Evolutionary conservation across 2,329 filamentous ascomycete species (phyloP).

Genomic region (Zasmidium cellare): DNA sequence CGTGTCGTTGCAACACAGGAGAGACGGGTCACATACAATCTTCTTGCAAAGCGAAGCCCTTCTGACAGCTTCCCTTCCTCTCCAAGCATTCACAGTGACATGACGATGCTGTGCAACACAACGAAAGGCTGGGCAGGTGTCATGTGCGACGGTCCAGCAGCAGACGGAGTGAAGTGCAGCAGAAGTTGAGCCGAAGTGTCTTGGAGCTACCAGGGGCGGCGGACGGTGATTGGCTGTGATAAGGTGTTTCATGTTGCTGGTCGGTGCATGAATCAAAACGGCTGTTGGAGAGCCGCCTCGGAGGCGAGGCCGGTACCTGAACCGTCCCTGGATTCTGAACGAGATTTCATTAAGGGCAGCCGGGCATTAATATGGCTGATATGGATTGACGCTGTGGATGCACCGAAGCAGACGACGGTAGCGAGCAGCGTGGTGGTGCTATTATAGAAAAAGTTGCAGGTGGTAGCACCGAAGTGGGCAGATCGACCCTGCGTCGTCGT

Average conservation of each 20-base stretch:
- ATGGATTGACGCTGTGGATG: background rate
- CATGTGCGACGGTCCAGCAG: background rate
- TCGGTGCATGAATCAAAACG: background rate
- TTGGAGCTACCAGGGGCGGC: background rate
- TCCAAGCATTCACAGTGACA: no score
- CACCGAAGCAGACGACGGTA: background rate
- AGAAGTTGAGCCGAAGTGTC: background rate
- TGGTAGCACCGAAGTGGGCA: background rate
- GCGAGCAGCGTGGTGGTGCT: background rate
- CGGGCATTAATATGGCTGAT: background rate
- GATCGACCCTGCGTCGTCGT: background rate
- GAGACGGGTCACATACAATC: no score
- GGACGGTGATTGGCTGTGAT: background rate
- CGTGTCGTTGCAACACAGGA: no score
- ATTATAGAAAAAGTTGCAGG: background rate
- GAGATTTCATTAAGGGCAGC: background rate
- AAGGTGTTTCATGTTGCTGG: background rate
- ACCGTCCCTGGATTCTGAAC: background rate
- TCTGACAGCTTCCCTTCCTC: no score
- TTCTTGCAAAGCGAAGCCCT: no score
- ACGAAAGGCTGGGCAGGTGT: background rate
- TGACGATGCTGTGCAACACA: background rate
- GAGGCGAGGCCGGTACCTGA: background rate
- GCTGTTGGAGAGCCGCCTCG: background rate
- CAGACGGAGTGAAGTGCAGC: background rate